Percentiles rank a stretch among this genome's conserved stretches.
Evolutionary conservation across 169 alveolate species (phyloP).

Genomic region (Plasmodium chabaudi): DNA sequence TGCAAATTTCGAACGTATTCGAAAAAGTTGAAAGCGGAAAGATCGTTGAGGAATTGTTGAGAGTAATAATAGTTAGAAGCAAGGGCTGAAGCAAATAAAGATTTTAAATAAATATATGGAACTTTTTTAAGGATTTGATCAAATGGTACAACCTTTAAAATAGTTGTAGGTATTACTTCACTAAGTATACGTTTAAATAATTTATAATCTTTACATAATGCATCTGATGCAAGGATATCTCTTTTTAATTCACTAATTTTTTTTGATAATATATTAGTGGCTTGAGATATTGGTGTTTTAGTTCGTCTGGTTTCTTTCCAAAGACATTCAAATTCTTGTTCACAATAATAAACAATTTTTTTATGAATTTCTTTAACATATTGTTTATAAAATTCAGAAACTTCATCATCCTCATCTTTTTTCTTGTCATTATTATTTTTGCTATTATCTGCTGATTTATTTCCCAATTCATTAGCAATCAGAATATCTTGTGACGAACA

Average conservation of each 20-base stretch:
- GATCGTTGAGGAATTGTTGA: slow-evolving; percentile 84
- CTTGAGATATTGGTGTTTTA: slow-evolving; percentile 85
- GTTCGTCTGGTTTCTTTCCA: slow-evolving; percentile 87
- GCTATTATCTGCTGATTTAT: not conserved
- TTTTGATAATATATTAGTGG: slow-evolving; percentile 85
- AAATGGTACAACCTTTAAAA: slow-evolving; percentile 78
- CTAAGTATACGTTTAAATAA: slow-evolving; percentile 58
- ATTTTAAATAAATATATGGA: slow-evolving; percentile 84
- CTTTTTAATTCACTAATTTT: slow-evolving; percentile 84
- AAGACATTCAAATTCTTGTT: slow-evolving; percentile 81
- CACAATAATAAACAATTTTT: slow-evolving; percentile 80
- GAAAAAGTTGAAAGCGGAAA: slow-evolving; percentile 87
- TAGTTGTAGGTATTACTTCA: slow-evolving; percentile 81
- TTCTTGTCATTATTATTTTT: not conserved
- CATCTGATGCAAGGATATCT: slow-evolving; percentile 80
- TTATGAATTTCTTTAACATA: slow-evolving; percentile 83
- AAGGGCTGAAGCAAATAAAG: slow-evolving; percentile 85
- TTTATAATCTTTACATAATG: slow-evolving; percentile 82
- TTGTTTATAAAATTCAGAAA: slow-evolving; percentile 77
- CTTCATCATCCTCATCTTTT: not conserved
- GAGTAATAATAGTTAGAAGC: slow-evolving; percentile 87
- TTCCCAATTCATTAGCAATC: no score
- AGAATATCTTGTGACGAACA: not conserved
- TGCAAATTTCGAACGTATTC: slow-evolving; percentile 82
- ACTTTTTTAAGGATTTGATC: slow-evolving; percentile 82